Base-by-base conservation (phyloP, 495 filamentous ascomycete species). In the Astrocystis sublimbata region DNA sequence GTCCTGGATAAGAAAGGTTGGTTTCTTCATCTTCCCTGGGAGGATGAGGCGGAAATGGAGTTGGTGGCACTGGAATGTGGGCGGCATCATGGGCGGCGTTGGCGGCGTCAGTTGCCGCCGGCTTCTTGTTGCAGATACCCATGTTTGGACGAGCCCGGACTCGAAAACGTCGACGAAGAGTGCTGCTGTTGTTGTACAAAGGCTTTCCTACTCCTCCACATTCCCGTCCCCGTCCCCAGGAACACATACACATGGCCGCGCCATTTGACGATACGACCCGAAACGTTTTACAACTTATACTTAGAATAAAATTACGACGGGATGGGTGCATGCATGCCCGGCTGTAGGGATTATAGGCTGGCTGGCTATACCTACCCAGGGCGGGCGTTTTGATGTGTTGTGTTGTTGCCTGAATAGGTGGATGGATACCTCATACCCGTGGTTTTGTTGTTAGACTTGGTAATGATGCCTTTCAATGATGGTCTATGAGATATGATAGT, bases 1-100 rank as follows among this genome's bases (percentile, higher is more conserved):
- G 65, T 70, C 61, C 54, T 65, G 68, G 68, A 60, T 65, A 47
- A 49, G 15, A n/a, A n/a, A n/a, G n/a, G n/a, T n/a, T n/a, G n/a
- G n/a, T n/a, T n/a, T 49, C 23, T 26, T 47, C 13, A 19, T 66
- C 64, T 56, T n/a, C n/a, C n/a, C n/a, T n/a, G n/a, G n/a, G n/a
- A n/a, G n/a, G n/a, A n/a, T n/a, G n/a, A n/a, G n/a, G n/a, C n/a
- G 65, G 65, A 61, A 53, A 51, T 33, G 51, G 60, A 31, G 36
- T 47, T 56, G 60, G 60, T 33, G 51, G 60, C 21, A 45, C 40
- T 56, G 60, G 60, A 55, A 41, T 17, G 28, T 41, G 43, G 31
- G 40, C 56, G 49, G 8, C n/a, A 49, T 35, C 31, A 43, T 17
- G 13, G 58, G 58, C 40, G 47, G 52, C 23, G 47, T 47, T n/a